A percentile compares a stretch with the other conserved stretches of the same genome.
Conservation (phyloP, 768 basidiomycete genomes). For the Suillus sp. region DNA sequence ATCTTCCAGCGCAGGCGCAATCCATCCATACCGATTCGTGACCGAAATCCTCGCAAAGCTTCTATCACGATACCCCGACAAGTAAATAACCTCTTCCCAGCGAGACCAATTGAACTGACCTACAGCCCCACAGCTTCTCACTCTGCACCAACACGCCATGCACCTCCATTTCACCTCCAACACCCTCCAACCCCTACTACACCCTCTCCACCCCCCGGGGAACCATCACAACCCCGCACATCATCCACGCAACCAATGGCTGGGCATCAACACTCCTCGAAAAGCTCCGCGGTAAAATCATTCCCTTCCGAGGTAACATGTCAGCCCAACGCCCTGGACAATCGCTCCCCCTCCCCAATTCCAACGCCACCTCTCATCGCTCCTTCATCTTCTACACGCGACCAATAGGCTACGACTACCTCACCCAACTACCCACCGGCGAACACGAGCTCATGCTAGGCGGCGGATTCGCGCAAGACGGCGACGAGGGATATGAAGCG, state of each 20-base stretch:
- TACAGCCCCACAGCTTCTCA: conserved; percentile 46
- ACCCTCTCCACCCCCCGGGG: conserved; percentile 65
- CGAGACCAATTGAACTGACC: background rate
- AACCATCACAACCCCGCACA: conserved; percentile 53
- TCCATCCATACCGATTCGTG: conserved; percentile 71
- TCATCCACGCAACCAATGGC: conserved; percentile 86
- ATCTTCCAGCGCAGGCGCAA: conserved; percentile 55
- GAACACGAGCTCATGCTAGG: conserved; percentile 64
- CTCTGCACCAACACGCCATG: conserved; percentile 65
- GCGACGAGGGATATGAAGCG: conserved; percentile 34
- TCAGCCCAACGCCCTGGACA: conserved; percentile 61
- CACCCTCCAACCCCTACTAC: conserved; percentile 40
- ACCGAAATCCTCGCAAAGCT: conserved; percentile 62
- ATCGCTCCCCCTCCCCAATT: conserved; percentile 16
- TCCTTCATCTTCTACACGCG: conserved; percentile 60
- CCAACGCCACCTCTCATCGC: conserved; percentile 42
- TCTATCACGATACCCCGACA: conserved; percentile 45
- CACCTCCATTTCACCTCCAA: conserved; percentile 46
- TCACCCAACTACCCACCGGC: conserved; percentile 57
- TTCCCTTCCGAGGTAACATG: conserved; percentile 64
- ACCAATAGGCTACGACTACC: conserved; percentile 56
- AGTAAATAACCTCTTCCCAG: conserved; percentile 36
- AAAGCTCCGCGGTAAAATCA: conserved; percentile 59
- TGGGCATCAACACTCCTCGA: conserved; percentile 75
- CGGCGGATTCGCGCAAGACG: conserved; percentile 48